Percentiles rank a stretch among this genome's conserved stretches.
Evolutionary conservation across 768 basidiomycete species (phyloP).

Genomic region (Podaxis carcinomalis): DNA sequence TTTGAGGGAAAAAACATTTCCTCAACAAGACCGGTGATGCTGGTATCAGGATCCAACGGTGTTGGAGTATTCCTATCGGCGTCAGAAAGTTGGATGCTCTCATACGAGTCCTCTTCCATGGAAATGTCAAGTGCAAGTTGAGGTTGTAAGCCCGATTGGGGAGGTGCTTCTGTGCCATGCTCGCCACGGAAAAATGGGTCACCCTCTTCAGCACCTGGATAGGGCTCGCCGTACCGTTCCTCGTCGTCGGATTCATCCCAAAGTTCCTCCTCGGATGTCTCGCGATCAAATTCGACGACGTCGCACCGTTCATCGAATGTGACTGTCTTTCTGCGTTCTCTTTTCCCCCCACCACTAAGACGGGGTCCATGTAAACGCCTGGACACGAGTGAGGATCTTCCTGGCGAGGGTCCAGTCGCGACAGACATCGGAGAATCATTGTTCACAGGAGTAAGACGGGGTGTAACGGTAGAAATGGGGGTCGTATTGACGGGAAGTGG

Average conservation of each 20-base stretch:
- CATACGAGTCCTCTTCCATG: slow-evolving; percentile 32
- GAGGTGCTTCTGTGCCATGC: neutral
- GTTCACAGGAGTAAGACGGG: slow-evolving; percentile 11
- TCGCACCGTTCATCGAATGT: slow-evolving; percentile 78
- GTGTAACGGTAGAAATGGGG: slow-evolving; percentile 5
- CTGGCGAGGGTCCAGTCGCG: slow-evolving; percentile 40
- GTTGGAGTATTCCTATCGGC: slow-evolving; percentile 32
- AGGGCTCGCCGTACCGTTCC: slow-evolving; percentile 19
- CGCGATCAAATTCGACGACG: slow-evolving; percentile 75
- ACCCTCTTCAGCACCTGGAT: slow-evolving; percentile 23
- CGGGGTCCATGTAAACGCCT: slow-evolving; percentile 77
- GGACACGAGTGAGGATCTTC: slow-evolving; percentile 65
- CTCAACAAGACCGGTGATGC: slow-evolving; percentile 69
- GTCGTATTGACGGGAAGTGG: slow-evolving; percentile 16
- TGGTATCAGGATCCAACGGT: slow-evolving; percentile 44
- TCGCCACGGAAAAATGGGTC: slow-evolving; percentile 10
- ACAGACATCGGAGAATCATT: slow-evolving; percentile 24
- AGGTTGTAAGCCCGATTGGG: neutral
- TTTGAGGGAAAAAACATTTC: slow-evolving; percentile 54
- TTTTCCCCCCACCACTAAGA: slow-evolving; percentile 42
- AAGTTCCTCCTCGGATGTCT: slow-evolving; percentile 28
- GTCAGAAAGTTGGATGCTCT: slow-evolving; percentile 40
- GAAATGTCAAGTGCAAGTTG: neutral
- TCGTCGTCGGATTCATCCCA: slow-evolving; percentile 23
- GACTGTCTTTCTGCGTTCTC: slow-evolving; percentile 70